Percentiles rank a stretch among this genome's conserved stretches.
These are phyloP conservation scores for Bathelium albidoporum DNA, from an alignment of 495 filamentous ascomycete genomes.

Conservation along the genomic window DNA sequence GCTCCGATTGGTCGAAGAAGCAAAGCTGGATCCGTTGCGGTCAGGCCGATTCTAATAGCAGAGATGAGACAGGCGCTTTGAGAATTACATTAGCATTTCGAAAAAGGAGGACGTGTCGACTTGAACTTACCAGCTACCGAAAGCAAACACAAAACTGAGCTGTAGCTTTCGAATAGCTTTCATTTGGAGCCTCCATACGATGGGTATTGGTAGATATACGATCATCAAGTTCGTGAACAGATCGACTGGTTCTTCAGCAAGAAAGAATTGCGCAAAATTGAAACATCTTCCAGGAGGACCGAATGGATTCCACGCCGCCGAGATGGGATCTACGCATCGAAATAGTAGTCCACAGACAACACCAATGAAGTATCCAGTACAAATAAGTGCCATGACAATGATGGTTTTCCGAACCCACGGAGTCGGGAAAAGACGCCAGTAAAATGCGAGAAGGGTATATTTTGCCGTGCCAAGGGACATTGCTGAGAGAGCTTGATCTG, in stretches of 20 bases:
- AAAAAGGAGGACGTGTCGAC: no score
- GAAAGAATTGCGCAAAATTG: background rate
- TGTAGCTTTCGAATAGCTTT: background rate
- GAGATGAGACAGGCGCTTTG: background rate
- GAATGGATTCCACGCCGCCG: background rate
- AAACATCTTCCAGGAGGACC: background rate
- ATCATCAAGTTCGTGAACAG: background rate
- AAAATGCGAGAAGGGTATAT: background rate
- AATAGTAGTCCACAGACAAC: background rate
- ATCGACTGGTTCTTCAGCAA: background rate
- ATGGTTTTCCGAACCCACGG: background rate
- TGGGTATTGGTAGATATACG: background rate
- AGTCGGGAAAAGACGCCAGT: background rate
- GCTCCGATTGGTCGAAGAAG: background rate
- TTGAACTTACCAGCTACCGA: background rate
- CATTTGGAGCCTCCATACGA: background rate
- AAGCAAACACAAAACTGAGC: background rate
- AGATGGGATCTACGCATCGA: background rate
- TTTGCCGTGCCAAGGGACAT: background rate
- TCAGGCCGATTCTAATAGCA: background rate
- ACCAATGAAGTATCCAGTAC: background rate
- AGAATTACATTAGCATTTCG: no score
- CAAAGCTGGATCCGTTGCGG: background rate
- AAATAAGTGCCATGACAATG: background rate
- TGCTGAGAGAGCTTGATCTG: background rate